Base-by-base conservation (phyloP, 306 rosid species). In the Vicia faba region DNA sequence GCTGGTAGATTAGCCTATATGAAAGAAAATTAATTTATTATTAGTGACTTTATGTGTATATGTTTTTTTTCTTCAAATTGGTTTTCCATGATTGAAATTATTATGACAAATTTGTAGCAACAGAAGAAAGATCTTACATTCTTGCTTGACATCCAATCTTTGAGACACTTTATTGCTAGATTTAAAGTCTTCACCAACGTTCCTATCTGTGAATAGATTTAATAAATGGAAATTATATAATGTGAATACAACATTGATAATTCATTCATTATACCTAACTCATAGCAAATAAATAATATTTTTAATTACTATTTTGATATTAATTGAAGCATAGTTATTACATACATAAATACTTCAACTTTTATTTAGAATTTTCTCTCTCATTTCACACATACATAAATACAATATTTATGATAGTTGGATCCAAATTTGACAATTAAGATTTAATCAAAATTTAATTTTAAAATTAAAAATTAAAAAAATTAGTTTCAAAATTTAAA, bases 1-100 rank as follows among this genome's bases (percentile, higher is more conserved):
- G 25, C 29, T 11, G 96, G 96, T 80, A 89, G 65, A 44, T 73
- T 70, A 11, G 85, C 96, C 95, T 89, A 64, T 89, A 64, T 57
- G 33, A 71, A 71, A 57, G 26, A 58, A 57, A 65, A 64, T 64
- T 49, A 51, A 19, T 56, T 51, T 26, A 4, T 7, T 3, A 4
- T 36, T 48, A 55, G 33, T 28, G 4, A 51, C 28, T 49, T 50
- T 63, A 67, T 45, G 13, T 16, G 15, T 9, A 46, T 39, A 20
- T 44, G n/a, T 29, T 29, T 31, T 5, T 31, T 54, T 55, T 40
- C 51, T 41, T 51, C 41, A 19, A 60, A 60, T 4, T 10, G 6
- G 25, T 75, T 46, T 50, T 19, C 16, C 38, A 48, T 59, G 69
- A n/a, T 10, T 7, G 5, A 39, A 59, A 18, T 50, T 49, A 18